Evolutionary conservation across 78 protist genomes (phyloP).

Genomic region (Anaeramoeba flamelloides): DNA sequence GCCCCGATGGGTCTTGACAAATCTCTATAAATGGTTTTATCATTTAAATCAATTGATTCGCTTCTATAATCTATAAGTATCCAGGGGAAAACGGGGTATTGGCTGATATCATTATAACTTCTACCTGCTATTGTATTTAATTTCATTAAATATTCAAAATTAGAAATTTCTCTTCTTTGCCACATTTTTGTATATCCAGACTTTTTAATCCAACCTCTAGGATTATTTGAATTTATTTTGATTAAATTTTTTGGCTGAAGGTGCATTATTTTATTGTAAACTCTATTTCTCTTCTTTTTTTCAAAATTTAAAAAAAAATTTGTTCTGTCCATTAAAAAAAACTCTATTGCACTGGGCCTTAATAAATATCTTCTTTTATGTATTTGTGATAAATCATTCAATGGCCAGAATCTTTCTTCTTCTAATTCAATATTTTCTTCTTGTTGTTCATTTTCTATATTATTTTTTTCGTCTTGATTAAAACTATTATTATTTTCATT

Average conservation of each 20-base stretch:
- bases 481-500: not conserved
- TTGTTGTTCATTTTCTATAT: not conserved
- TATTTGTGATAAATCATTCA: not conserved
- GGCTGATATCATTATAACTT: not conserved
- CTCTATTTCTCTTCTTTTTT: not conserved
- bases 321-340: not conserved
- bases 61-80: not conserved
- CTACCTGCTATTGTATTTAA: not conserved
- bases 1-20: not conserved
- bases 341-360: not conserved
- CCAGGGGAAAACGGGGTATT: not conserved
- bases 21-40: not conserved
- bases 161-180: not conserved
- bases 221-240: not conserved
- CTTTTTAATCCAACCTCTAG: not conserved
- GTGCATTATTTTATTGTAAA: not conserved
- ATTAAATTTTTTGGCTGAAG: not conserved
- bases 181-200: not conserved
- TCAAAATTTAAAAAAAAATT: not conserved
- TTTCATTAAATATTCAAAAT: not conserved
- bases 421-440: not conserved
- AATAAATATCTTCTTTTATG: not conserved
- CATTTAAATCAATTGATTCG: not conserved
- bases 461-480: not conserved
- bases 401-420: not conserved